These are phyloP conservation scores for Ceriops tagal DNA, from an alignment of 345 rosid genomes.

Conservation along the genomic window DNA sequence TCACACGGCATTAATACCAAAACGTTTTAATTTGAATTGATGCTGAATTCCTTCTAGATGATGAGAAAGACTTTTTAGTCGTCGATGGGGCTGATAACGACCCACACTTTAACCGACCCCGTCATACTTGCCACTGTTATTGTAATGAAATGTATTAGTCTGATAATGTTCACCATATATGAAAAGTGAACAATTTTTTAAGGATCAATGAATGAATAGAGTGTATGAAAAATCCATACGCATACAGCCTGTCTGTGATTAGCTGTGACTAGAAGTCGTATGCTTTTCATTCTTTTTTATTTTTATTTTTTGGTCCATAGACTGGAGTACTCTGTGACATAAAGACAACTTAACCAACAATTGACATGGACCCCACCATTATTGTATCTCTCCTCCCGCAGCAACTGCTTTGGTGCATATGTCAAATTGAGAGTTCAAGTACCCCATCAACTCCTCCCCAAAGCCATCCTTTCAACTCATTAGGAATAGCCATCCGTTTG, in stretches of 20 bases:
- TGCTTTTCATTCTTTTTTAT: background rate
- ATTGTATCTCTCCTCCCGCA: conserved; percentile 11
- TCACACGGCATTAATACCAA: too few relatives aligned
- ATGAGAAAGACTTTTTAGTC: too few relatives aligned
- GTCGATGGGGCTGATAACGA: too few relatives aligned
- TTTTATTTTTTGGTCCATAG: too few relatives aligned
- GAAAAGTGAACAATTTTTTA: background rate
- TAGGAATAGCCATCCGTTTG: background rate
- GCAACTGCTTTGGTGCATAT: background rate
- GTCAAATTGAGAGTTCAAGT: background rate
- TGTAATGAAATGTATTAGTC: too few relatives aligned
- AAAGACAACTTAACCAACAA: conserved; percentile 8
- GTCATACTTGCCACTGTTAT: too few relatives aligned
- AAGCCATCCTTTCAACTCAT: too few relatives aligned
- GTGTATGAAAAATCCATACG: conserved; percentile 3
- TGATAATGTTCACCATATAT: too few relatives aligned
- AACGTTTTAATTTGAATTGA: too few relatives aligned
- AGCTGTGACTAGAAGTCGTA: background rate
- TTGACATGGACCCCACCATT: conserved; percentile 7
- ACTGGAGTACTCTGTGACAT: background rate
- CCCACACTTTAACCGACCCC: too few relatives aligned
- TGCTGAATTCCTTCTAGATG: too few relatives aligned
- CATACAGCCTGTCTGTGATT: background rate
- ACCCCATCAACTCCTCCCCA: too few relatives aligned
- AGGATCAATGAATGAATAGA: background rate